phyloP scores from a whole-genome alignment of 768 basidiomycete genomes.

The Boletus sp. region DNA sequence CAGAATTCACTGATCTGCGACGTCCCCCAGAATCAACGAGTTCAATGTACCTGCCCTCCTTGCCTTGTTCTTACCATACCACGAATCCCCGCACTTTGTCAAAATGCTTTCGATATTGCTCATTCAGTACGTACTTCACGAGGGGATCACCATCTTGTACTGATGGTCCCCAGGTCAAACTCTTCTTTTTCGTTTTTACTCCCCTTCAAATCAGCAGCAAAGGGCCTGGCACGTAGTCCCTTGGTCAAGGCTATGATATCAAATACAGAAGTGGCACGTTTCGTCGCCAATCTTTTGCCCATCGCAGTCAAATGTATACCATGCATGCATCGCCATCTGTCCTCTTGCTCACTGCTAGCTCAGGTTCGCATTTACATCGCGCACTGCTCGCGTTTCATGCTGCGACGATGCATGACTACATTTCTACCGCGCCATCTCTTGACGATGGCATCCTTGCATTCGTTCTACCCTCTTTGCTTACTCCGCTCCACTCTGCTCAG shows the following conservation, averaged over 20 bases:
- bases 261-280: constrained; percentile 68
- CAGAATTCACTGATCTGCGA: background rate
- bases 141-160: background rate
- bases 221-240: constrained; percentile 65
- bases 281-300: constrained; percentile 65
- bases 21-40: constrained; percentile 70
- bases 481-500: constrained; percentile 46
- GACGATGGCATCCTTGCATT: constrained; percentile 67
- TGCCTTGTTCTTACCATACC: constrained; percentile 86
- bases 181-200: constrained; percentile 67
- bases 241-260: constrained; percentile 77
- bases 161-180: constrained; percentile 42
- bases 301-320: constrained; percentile 43
- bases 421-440: constrained; percentile 53
- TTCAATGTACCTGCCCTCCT: constrained; percentile 83
- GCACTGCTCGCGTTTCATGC: constrained; percentile 81
- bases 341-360: constrained; percentile 1
- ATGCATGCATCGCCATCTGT: background rate
- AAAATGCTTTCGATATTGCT: constrained; percentile 89
- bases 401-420: constrained; percentile 73
- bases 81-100: constrained; percentile 90
- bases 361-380: constrained; percentile 51
- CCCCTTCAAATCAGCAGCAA: constrained; percentile 73
- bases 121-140: constrained; percentile 50
- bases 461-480: constrained; percentile 60